Evolutionary conservation across 1,284 basidiomycete species (phyloP), one percentile per base, ranked within the genome.

Genomic region (Rhodotorula sp.): DNA sequence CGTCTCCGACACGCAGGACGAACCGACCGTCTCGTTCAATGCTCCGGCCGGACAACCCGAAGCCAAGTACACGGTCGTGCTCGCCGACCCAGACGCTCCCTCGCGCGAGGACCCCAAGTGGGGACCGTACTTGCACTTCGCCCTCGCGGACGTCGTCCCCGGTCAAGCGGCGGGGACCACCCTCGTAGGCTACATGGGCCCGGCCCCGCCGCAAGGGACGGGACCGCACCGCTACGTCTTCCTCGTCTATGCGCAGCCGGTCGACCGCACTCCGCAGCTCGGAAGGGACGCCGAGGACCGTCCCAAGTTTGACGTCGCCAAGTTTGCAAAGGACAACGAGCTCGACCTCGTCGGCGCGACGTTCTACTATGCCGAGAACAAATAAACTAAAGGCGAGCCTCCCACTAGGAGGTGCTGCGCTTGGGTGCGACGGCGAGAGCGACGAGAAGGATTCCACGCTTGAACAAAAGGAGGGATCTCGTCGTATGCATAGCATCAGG

Each of bases 181-280:
- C 12, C 3, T 64, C 26, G 52, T 43, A 16, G n/a, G 55, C 14
- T 64, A 64, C 63, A 57, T 64, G 55, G 59, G 60, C 14, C 62
- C 62, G 15, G 62, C 62, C 1, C 62, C 62, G n/a, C 62, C 62
- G 2, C 49, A 63, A 54, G 63, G 63, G 7, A 50, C 63, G 4
- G 63, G 63, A 23, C 63, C 55, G 23, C 63, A 64, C 63, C 63
- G 63, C 48, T 64, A 64, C 63, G 63, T 58, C 43, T 38, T 64
- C 47, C 31, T 38, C 55, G 52, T 64, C 16, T 57, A 57, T 23
- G 28, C 45, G 14, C 55, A 64, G 62, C 55, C 62, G 28, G 55
- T 56, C 31, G 63, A 64, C 63, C 63, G 48, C 47, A 19, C n/a
- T 16, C 63, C 63, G 28, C 10, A 19, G 26, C 63, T 64, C 18